Conservation (phyloP, 805 yeast genomes). For the Pichia occidentalis region DNA sequence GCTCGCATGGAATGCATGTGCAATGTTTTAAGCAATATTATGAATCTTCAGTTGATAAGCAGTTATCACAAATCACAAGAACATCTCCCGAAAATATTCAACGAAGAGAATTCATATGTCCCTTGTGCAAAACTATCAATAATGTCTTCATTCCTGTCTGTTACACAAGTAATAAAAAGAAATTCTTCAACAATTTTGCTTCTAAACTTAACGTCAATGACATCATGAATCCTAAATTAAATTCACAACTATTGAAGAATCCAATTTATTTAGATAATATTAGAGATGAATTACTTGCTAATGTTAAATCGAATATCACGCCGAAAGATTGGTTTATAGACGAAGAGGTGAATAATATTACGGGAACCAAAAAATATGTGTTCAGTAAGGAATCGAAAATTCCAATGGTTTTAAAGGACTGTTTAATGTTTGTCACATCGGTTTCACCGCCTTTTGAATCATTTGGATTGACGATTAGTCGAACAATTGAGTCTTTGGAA, state of each 20-base stretch:
- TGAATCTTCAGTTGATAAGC: slow-evolving; percentile 44
- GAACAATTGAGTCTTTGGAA: slow-evolving; percentile 60
- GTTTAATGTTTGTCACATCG: slow-evolving; percentile 18
- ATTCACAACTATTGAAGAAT: slow-evolving; percentile 10
- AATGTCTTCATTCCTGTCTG: slow-evolving; percentile 77
- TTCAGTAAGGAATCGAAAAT: slow-evolving; percentile 18
- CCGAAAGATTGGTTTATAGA: slow-evolving; percentile 27
- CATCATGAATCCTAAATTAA: slow-evolving; percentile 7
- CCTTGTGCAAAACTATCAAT: slow-evolving; percentile 81
- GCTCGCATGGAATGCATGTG: slow-evolving; percentile 93
- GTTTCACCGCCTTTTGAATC: slow-evolving; percentile 29
- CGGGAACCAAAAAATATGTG: slow-evolving; percentile 8
- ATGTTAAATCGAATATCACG: slow-evolving; percentile 20
- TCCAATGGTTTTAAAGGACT: slow-evolving; percentile 22
- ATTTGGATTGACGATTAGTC: slow-evolving; percentile 34
- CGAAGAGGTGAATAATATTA: slow-evolving; percentile 12
- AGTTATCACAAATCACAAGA: slow-evolving; percentile 67
- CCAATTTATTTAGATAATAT: slow-evolving; percentile 14
- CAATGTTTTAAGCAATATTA: slow-evolving; percentile 65
- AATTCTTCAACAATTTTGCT: slow-evolving; percentile 17
- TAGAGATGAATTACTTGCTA: slow-evolving; percentile 18
- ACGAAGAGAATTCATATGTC: slow-evolving; percentile 76
- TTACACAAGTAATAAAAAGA: slow-evolving; percentile 42
- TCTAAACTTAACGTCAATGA: slow-evolving; percentile 4
- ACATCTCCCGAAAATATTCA: slow-evolving; percentile 71